phyloP scores from a whole-genome alignment of 2,329 filamentous ascomycete genomes.

The Tolypocladium tropicale region DNA sequence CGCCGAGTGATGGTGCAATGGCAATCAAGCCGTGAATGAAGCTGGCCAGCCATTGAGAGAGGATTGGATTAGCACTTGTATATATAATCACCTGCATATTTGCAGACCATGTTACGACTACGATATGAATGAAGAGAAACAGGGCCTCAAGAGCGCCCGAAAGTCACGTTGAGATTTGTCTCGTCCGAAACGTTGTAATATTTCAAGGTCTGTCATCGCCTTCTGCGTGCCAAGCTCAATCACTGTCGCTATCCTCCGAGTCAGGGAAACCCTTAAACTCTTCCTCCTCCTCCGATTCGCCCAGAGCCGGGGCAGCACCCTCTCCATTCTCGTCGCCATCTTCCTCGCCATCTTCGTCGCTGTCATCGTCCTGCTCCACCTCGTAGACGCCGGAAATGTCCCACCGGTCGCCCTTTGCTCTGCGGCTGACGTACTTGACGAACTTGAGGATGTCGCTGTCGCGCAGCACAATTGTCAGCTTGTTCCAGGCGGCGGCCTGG shows the following conservation, averaged over 20 bases:
- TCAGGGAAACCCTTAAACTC: conserved; percentile 50
- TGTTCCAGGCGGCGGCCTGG: conserved; percentile 70
- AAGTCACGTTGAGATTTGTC: neutral
- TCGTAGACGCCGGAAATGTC: conserved; percentile 75
- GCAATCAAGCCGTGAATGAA: neutral
- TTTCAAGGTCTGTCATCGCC: neutral
- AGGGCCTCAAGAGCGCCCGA: neutral
- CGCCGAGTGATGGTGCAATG: no score
- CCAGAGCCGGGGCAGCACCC: conserved; percentile 16
- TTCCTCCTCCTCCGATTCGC: conserved; percentile 43
- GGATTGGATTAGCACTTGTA: neutral
- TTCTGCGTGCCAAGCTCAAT: conserved; percentile 9
- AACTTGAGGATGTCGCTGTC: conserved; percentile 83
- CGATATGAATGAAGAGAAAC: neutral
- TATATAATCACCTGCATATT: neutral
- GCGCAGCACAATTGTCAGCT: conserved; percentile 77
- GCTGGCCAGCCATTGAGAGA: neutral
- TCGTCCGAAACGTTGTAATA: neutral
- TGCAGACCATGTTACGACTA: neutral
- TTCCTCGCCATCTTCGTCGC: conserved; percentile 24
- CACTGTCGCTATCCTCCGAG: conserved; percentile 25
- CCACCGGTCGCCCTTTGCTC: conserved; percentile 82
- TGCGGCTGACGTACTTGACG: conserved; percentile 86
- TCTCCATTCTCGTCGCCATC: conserved; percentile 23
- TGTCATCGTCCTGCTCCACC: conserved; percentile 45